Evolutionary conservation across 192 early-diverging fungal species (phyloP).

Genomic region (Podila clonocystis): DNA sequence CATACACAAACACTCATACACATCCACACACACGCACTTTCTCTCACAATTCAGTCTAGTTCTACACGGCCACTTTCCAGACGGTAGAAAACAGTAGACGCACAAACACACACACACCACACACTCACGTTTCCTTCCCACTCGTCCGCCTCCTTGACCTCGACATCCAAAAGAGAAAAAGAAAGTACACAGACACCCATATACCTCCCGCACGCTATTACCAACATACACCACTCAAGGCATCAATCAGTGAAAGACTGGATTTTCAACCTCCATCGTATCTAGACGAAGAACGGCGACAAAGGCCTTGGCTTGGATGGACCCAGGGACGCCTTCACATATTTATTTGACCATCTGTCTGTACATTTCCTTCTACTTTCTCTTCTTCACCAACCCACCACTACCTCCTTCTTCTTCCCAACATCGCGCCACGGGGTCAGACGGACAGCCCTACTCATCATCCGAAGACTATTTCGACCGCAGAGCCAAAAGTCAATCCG

Average conservation of each 20-base stretch:
- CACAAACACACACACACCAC: background rate
- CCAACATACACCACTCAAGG: background rate
- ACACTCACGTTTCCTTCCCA: background rate
- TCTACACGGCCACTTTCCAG: background rate
- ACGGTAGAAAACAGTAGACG: background rate
- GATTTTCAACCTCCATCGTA: background rate
- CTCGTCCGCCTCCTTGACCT: background rate
- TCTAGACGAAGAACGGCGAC: background rate
- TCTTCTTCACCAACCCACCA: conserved; percentile 36
- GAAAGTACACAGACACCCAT: background rate
- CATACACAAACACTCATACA: background rate
- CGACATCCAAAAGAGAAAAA: background rate
- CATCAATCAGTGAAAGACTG: background rate
- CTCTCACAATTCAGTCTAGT: background rate
- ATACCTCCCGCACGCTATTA: background rate
- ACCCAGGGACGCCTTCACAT: conserved; percentile 40
- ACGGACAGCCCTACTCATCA: conserved; percentile 4
- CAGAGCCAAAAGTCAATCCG: conserved; percentile 34
- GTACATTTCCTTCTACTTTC: conserved; percentile 52
- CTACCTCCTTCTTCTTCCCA: background rate
- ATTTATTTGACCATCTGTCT: conserved; percentile 53
- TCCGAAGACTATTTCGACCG: conserved; percentile 15
- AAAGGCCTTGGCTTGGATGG: conserved; percentile 24
- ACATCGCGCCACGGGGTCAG: background rate
- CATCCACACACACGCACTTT: background rate